Conservation (phyloP, 106 monocot species). For the Allium fistulosum region DNA sequence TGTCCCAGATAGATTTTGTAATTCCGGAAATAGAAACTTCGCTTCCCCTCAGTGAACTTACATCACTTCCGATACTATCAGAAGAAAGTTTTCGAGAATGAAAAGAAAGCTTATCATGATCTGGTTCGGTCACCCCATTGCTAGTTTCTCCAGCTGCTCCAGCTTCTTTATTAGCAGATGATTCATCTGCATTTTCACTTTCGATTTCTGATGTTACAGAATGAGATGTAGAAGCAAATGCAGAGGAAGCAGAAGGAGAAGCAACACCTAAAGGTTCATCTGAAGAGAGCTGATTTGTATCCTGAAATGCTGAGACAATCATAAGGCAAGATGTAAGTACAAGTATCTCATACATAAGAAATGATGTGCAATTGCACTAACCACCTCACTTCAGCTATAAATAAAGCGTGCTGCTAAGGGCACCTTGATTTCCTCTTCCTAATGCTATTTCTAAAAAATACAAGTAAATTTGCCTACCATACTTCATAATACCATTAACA, state of each 20-base stretch:
- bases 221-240: conserved; percentile 31
- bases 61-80: conserved; percentile 88
- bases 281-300: conserved; percentile 26
- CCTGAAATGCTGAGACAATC: conserved; percentile 60
- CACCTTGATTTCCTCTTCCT: too few relatives aligned
- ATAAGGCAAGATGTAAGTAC: conserved; percentile 11
- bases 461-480: too few relatives aligned
- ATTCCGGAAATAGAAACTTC: conserved; percentile 47
- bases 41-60: conserved; percentile 73
- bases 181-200: conserved; percentile 53
- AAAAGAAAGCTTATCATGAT: conserved; percentile 40
- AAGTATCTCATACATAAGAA: neutral
- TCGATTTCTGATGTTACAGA: conserved; percentile 53
- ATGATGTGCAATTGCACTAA: too few relatives aligned
- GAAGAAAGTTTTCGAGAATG: conserved; percentile 65
- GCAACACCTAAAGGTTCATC: conserved; percentile 15
- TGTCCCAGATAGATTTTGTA: conserved; percentile 44
- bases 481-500: too few relatives aligned
- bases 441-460: too few relatives aligned
- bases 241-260: conserved; percentile 33
- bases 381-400: too few relatives aligned
- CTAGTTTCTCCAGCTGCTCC: neutral
- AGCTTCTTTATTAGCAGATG: conserved; percentile 17
- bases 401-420: too few relatives aligned
- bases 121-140: conserved; percentile 18